Percentiles rank a stretch among this genome's conserved stretches.
Conservation (phyloP, 352 stramenopile genomes). For the Globisporangium nagaii region DNA sequence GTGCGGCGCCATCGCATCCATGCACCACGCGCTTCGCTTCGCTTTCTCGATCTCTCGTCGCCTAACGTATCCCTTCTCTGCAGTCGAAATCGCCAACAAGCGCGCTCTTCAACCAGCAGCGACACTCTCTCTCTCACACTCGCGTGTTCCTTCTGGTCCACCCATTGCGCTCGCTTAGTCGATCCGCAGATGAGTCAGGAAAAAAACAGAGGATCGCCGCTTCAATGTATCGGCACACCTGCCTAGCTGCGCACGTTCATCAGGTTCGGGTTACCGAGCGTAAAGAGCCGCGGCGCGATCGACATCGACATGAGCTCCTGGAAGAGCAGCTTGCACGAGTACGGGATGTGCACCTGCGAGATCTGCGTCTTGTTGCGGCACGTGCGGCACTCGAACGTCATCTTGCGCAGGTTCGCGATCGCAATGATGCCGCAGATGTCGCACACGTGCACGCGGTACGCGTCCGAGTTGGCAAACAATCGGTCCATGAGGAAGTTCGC, state of each 20-base stretch:
- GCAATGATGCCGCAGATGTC: conserved; percentile 98
- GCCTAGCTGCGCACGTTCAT: conserved; percentile 33
- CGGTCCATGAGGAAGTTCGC: conserved; percentile 99
- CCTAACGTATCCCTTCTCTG: too few species aligned
- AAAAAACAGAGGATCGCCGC: background rate
- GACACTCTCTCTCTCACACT: too few species aligned
- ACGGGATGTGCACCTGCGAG: conserved; percentile 97
- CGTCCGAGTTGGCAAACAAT: conserved; percentile 99
- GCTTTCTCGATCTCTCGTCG: too few species aligned
- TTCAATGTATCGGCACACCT: too few species aligned
- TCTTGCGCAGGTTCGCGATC: conserved; percentile 98
- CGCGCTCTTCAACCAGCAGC: too few species aligned
- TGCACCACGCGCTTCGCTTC: too few species aligned
- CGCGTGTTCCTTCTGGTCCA: background rate
- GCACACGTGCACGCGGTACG: conserved; percentile 99
- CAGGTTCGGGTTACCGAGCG: conserved; percentile 76
- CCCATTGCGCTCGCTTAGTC: background rate
- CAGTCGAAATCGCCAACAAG: too few species aligned
- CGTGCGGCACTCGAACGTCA: conserved; percentile 97
- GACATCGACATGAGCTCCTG: conserved; percentile 99
- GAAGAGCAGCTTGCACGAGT: conserved; percentile 99
- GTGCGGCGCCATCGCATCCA: too few species aligned
- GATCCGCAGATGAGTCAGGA: background rate
- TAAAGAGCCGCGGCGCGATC: conserved; percentile 98
- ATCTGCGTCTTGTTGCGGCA: conserved; percentile 94